Evolutionary conservation across 805 yeast genomes (phyloP).

Genomic region (Saccharomycopsis synnaedendra): DNA sequence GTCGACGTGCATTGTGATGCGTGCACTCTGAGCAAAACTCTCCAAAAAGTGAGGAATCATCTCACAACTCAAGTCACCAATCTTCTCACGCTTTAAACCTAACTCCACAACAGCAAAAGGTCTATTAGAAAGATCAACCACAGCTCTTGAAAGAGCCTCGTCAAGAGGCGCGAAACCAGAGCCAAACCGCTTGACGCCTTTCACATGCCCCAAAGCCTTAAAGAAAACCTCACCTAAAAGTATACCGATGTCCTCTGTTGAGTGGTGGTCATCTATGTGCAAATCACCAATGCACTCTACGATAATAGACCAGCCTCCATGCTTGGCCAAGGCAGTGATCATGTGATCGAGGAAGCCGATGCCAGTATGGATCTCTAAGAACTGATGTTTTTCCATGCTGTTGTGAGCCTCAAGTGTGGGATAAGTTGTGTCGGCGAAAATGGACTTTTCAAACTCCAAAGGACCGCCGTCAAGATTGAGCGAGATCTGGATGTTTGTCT

Average conservation of each 20-base stretch:
- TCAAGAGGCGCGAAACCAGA: constrained; percentile 91
- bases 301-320: constrained; percentile 88
- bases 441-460: constrained; percentile 50
- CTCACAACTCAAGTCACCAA: constrained; percentile 87
- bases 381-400: constrained; percentile 66
- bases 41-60: constrained; percentile 98
- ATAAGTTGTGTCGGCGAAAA: constrained; percentile 30
- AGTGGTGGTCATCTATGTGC: constrained; percentile 95
- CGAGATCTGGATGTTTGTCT: constrained; percentile 84
- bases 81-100: constrained; percentile 83
- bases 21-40: constrained; percentile 88
- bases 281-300: constrained; percentile 89
- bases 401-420: constrained; percentile 17
- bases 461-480: constrained; percentile 77
- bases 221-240: constrained; percentile 86
- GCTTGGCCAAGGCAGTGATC: constrained; percentile 95
- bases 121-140: constrained; percentile 88
- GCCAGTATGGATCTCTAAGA: constrained; percentile 78
- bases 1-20: constrained; percentile 87
- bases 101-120: constrained; percentile 86
- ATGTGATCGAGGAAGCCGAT: constrained; percentile 94
- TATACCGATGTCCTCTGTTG: constrained; percentile 92
- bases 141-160: constrained; percentile 92
- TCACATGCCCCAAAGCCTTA: constrained; percentile 77
- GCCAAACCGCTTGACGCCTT: constrained; percentile 91